Conservation (phyloP, 345 rosid species). For the Populus alba region DNA sequence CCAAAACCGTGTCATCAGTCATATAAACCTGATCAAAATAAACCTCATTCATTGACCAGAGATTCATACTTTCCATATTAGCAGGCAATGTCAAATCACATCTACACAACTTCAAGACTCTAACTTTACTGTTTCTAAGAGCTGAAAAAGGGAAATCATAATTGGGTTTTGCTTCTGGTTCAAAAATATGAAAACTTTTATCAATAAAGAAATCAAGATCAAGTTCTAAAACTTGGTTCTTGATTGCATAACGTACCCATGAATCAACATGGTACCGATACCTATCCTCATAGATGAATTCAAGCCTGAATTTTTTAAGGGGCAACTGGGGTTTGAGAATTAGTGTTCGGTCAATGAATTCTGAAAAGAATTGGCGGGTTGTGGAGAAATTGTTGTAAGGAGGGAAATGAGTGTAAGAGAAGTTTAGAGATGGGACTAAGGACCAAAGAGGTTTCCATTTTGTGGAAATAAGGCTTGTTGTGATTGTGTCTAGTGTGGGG, state of each 20-base stretch:
- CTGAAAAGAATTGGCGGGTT: conserved; percentile 9
- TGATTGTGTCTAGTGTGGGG: conserved; percentile 2
- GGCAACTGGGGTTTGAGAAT: background rate
- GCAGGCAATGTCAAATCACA: conserved; percentile 5
- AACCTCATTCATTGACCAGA: background rate
- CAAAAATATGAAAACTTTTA: background rate
- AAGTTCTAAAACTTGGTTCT: background rate
- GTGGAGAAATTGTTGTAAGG: background rate
- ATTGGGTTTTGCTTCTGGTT: background rate
- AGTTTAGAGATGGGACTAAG: background rate
- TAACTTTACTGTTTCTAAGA: background rate
- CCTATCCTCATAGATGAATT: conserved; percentile 10
- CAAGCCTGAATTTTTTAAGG: background rate
- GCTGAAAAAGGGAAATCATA: conserved; percentile 10
- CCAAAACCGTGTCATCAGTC: background rate
- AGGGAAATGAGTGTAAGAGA: background rate
- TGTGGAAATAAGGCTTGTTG: background rate
- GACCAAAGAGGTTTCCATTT: background rate
- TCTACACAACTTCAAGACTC: background rate
- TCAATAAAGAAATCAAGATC: conserved; percentile 13
- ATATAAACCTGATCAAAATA: background rate
- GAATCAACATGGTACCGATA: conserved; percentile 11
- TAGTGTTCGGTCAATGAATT: conserved; percentile 8
- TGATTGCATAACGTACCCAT: conserved; percentile 12
- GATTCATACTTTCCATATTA: conserved; percentile 2